Evolutionary conservation across 495 filamentous ascomycete genomes (phyloP), one percentile per base, ranked within the genome.

Genomic region (Aspergillus affinis): DNA sequence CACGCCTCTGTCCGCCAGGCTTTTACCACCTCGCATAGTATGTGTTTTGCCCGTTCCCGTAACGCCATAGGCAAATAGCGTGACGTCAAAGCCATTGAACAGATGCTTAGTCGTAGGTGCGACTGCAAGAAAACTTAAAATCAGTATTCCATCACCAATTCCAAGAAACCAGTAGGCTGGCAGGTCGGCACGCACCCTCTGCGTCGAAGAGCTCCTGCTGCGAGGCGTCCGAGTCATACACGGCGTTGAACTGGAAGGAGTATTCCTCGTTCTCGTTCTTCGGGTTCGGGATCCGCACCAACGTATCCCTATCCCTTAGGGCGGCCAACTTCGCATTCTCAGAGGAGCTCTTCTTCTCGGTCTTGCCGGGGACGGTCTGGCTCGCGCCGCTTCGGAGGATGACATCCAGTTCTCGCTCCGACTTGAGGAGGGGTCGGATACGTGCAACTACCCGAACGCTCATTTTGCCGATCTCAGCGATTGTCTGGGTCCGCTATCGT

Each of bases 11-110:
- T 98, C 94, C 7, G 90, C 87, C 48, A 97, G 79, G 65, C 87
- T 86, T 74, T 96, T 89, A 54, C 93, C 93, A 57, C 94, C 94
- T 59, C 94, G 87, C 94, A 98, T 98, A 2, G 94, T 98, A 76
- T 97, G 91, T 53, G 94, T 98, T 75, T 98, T 98, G 21, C 94
- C 94, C 0, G 92, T 96, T 21, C 94, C 94, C 1, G 94, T 98
- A 20, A 93, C 90, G 45, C 94, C 94, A 66, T 98, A 97, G 45
- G 94, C 93, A 69, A 98, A 98, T 53, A 98, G 82, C 2, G 92
- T 97, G 26, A 96, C 87, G 72, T 98, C 94, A 63, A 92, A 87
- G 54, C 94, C 94, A 71, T 91, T 88, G 78, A 98, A 97, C 6
- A 98, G 85, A 57, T 96, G 88, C 65, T 96, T 97, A 36, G 96